Evolutionary conservation across 2,329 filamentous ascomycete species (phyloP).

Genomic region (Phialocephala subalpina): DNA sequence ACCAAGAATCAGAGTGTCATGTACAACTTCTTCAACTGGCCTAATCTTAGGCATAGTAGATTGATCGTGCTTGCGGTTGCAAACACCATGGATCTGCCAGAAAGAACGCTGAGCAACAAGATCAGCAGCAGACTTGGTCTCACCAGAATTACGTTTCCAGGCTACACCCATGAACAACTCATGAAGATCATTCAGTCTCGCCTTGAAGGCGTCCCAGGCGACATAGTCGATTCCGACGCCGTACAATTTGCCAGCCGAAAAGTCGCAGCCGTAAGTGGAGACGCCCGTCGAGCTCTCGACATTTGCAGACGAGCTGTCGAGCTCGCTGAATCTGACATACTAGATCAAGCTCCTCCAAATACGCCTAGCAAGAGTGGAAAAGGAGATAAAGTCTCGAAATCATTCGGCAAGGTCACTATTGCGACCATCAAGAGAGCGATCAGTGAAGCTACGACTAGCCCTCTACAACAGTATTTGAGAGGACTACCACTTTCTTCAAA

Average conservation of each 20-base stretch:
- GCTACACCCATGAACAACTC: conserved; percentile 95
- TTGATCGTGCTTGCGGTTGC: conserved; percentile 97
- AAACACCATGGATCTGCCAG: conserved; percentile 98
- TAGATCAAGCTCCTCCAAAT: conserved; percentile 49
- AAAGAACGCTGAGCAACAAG: conserved; percentile 96
- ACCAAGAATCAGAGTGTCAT: conserved; percentile 99
- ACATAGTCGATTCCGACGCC: conserved; percentile 91
- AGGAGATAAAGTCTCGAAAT: conserved; percentile 29
- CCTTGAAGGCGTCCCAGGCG: conserved; percentile 84
- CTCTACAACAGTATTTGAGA: conserved; percentile 87
- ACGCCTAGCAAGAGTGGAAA: conserved; percentile 68
- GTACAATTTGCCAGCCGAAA: conserved; percentile 97
- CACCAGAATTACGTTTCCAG: conserved; percentile 94
- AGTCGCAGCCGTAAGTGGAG: conserved; percentile 94
- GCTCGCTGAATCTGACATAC: conserved; percentile 80
- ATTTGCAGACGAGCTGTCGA: conserved; percentile 96
- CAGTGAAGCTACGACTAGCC: conserved; percentile 91
- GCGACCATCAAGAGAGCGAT: conserved; percentile 94
- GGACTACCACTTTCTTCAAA: conserved; percentile 84
- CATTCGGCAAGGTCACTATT: conserved; percentile 78
- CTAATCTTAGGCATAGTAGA: conserved; percentile 86
- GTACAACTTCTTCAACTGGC: conserved; percentile 99
- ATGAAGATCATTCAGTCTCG: conserved; percentile 98
- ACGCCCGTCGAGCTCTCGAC: conserved; percentile 89
- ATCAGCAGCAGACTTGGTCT: conserved; percentile 92